Evolutionary conservation across 345 rosid species (phyloP), one percentile per base, ranked within the genome.

Genomic region (Lumnitzera racemosa): DNA sequence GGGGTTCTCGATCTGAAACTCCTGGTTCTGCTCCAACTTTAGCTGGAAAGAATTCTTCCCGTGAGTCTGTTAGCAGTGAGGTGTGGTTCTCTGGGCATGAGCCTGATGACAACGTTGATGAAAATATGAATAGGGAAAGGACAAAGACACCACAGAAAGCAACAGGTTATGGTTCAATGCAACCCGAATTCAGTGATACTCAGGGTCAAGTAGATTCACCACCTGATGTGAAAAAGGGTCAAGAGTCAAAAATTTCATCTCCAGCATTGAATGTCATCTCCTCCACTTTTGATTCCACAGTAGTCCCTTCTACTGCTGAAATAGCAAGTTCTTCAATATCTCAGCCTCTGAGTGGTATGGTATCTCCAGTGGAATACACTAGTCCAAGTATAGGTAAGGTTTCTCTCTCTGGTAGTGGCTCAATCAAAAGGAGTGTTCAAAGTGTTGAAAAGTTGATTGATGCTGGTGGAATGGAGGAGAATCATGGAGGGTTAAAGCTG

Each of bases 61-160:
- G 67, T 70, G 95, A 77, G 64, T 88, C 97, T 61, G 74, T 66
- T 61, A 68, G 77, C 41, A 83, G 85, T 59, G 96, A 81, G 56
- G 67, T 89, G 46, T 88, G 88, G 90, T 83, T 94, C 76, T 94
- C 97, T 68, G 96, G 95, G 47, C 91, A 46, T 73, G 99, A 88
- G 63, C 84, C 68, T 43, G 87, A 75, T 10, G 91, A 87, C 59
- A 87, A 66, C 54, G 76, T 63, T 63, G 90, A 81, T 25, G 82
- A 81, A 56, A 80, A 71, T 61, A 61, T 60, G 29, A 76, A 76
- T 71, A 72, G 57, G 68, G 84, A 74, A 61, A 70, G 59, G 43
- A 36, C 43, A 75, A 62, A 65, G 67, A 56, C 57, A 65, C 67
- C 67, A 13, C 77, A 63, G 51, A 87, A 76, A 71, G 71, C 69